Evolutionary conservation across 306 rosid species (phyloP).

Genomic region (Purshia tridentata): DNA sequence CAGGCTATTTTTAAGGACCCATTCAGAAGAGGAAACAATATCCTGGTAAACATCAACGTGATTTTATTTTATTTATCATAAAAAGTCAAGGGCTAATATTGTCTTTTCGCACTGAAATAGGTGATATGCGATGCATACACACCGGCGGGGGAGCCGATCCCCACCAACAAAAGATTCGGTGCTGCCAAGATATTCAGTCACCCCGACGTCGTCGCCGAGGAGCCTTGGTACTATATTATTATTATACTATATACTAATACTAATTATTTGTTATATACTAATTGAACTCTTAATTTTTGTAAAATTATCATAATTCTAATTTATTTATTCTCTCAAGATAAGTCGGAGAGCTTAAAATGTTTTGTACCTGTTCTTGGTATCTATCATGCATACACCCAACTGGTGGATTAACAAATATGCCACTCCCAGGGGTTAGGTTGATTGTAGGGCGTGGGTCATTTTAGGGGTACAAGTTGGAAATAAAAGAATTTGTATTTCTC

Average conservation of each 20-base stretch:
- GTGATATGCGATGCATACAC: slow-evolving; percentile 53
- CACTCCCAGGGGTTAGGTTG: no score
- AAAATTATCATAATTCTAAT: no score
- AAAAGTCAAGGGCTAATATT: slow-evolving; percentile 5
- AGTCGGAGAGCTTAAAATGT: no score
- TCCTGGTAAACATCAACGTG: slow-evolving; percentile 33
- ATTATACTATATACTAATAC: neutral
- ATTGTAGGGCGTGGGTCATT: no score
- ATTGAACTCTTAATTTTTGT: no score
- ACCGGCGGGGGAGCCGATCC: slow-evolving; percentile 52
- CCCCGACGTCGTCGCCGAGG: slow-evolving; percentile 42
- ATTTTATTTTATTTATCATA: neutral
- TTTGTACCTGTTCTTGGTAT: no score
- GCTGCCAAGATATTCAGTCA: slow-evolving; percentile 55
- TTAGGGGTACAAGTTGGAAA: no score
- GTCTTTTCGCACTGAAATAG: slow-evolving; percentile 15
- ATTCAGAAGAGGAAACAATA: slow-evolving; percentile 50
- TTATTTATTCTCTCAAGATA: no score
- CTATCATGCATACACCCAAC: no score
- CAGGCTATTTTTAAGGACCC: slow-evolving; percentile 57
- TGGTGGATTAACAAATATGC: no score
- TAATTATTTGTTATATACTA: neutral
- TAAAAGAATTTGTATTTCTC: no score
- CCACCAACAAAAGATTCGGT: slow-evolving; percentile 41
- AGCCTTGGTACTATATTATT: slow-evolving; percentile 45